Percentiles rank a stretch among this genome's conserved stretches.
Conservation (phyloP, 169 alveolate species). For the Eimeria praecox region DNA sequence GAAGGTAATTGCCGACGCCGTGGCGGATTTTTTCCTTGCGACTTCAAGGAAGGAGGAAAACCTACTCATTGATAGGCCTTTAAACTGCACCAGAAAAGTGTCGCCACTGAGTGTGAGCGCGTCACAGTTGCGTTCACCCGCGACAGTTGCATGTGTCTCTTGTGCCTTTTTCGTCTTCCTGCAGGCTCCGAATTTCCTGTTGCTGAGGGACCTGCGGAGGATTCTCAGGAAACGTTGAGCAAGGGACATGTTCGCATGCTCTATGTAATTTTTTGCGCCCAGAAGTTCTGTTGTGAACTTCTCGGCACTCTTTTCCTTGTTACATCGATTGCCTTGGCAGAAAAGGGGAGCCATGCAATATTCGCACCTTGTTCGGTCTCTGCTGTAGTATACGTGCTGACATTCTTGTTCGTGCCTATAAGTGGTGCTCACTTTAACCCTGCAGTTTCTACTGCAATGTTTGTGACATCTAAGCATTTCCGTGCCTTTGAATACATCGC, state of each 20-base stretch:
- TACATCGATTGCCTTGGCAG: slow-evolving; percentile 74
- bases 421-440: slow-evolving; percentile 83
- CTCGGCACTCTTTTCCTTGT: slow-evolving; percentile 70
- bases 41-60: neutral
- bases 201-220: slow-evolving; percentile 54
- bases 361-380: slow-evolving; percentile 76
- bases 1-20: slow-evolving; percentile 11
- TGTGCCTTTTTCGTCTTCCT: neutral
- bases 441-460: slow-evolving; percentile 78
- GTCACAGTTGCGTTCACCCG: neutral
- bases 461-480: slow-evolving; percentile 74
- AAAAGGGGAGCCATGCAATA: slow-evolving; percentile 52
- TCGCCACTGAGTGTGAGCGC: neutral
- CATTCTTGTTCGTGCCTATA: slow-evolving; percentile 73
- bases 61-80: neutral
- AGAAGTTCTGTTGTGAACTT: slow-evolving; percentile 75
- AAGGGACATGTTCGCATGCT: slow-evolving; percentile 60
- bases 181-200: slow-evolving; percentile 68
- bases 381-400: slow-evolving; percentile 73
- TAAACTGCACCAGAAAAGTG: neutral
- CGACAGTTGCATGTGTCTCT: neutral
- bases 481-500: slow-evolving; percentile 46
- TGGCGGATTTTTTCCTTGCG: neutral
- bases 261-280: slow-evolving; percentile 47
- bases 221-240: slow-evolving; percentile 49